Base-by-base conservation (phyloP, 306 rosid genomes). In the Ceratonia siliqua region DNA sequence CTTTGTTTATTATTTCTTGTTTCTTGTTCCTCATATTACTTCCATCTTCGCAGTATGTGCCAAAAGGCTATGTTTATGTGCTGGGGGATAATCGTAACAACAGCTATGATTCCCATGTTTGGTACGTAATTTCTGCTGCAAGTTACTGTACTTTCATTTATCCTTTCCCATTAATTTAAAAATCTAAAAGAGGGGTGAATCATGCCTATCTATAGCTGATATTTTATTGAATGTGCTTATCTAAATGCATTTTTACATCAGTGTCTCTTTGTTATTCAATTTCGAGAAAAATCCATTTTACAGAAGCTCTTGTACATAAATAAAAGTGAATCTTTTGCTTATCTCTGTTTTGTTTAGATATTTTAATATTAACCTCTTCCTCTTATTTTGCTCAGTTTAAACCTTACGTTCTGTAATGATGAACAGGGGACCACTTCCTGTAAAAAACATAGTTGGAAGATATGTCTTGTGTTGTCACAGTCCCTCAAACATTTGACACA, bases 21-120 rank as follows among this genome's bases (percentile, higher is more conserved):
- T 39, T 24, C 65, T 36, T 70, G 38, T 58, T 72, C 68, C 67
- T 67, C 13, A 8, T 73, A 21, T 32, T 21, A n/a, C 52, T 68
- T 69, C 41, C 53, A 7, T 77, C 32, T 65, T 73, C 71, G 90
- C 93, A 94, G 98, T 42, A 49, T 77, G 97, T 94, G 68, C 98
- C 98, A 20, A 70, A 83, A 57, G 92, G 88, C 67, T 91, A 91
- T 86, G 96, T 94, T 58, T 94, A 84, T 70, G 95, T 94, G 66
- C 63, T 91, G 84, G 97, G 98, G 32, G 96, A 94, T 87, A 94
- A 94, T 87, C 90, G 98, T 25, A 91, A 94, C 69, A 87, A 76
- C 57, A 94, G 96, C 83, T 83, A 76, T 46, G 97, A 91, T 74
- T 94, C 97, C 49, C 97, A 87, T 86, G 68, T 62, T 39, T 94